Percentiles rank a stretch among this genome's conserved stretches.
These are phyloP conservation scores for Epichloe sp. DNA, from an alignment of 2,329 filamentous ascomycete species.

Conservation along the genomic window DNA sequence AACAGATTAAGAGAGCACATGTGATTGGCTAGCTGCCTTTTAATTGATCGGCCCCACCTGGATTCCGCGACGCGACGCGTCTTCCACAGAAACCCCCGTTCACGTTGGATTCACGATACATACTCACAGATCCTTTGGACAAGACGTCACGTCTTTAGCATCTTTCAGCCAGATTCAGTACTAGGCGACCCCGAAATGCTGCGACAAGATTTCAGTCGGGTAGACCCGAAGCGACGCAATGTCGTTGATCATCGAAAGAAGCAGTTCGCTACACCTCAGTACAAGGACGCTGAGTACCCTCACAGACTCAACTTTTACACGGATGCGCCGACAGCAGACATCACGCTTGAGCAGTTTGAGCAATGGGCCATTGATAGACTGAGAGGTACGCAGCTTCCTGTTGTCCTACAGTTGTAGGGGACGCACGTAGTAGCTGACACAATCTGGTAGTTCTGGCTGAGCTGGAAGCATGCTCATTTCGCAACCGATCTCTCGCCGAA, in stretches of 20 bases:
- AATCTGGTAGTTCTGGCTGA: constrained; percentile 58
- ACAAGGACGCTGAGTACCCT: constrained; percentile 66
- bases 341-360: constrained; percentile 93
- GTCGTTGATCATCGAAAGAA: constrained; percentile 69
- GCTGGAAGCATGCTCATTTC: constrained; percentile 88
- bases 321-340: constrained; percentile 78
- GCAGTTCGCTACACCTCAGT: constrained; percentile 69
- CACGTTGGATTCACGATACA: neutral
- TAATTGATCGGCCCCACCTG: constrained; percentile 13
- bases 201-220: constrained; percentile 37
- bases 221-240: constrained; percentile 61
- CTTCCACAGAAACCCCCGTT: constrained; percentile 11
- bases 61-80: constrained; percentile 23
- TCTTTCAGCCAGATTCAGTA: neutral
- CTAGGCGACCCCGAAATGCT: constrained; percentile 25
- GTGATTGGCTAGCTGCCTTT: constrained; percentile 4
- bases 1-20: neutral
- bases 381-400: constrained; percentile 42
- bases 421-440: neutral
- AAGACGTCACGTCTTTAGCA: neutral
- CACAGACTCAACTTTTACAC: constrained; percentile 88
- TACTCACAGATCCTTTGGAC: neutral
- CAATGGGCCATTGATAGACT: constrained; percentile 95
- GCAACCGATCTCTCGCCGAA: constrained; percentile 75
- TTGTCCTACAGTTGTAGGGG: too few relatives aligned